Evolutionary conservation across 2,329 filamentous ascomycete genomes (phyloP), one percentile per base, ranked within the genome.

Genomic region (Trichoderma sp.): DNA sequence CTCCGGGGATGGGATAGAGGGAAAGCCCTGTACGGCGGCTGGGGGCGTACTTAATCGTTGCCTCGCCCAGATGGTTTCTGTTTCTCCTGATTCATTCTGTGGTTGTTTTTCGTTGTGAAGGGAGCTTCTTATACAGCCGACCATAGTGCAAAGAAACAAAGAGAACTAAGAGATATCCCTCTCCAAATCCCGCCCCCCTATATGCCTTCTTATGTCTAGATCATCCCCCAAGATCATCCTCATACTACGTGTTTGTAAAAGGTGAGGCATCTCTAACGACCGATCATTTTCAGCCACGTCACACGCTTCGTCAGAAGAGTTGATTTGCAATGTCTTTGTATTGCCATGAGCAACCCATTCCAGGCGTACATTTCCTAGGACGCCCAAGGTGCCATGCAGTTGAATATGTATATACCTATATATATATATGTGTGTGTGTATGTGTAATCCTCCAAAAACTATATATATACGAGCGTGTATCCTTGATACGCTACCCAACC

Each of bases 1-100:
- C 10, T 39, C 14, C 12, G 44, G 48, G 67, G 74, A 58, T 66
- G 44, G 48, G 67, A 74, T 78, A 80, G 89, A 92, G 93, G 93
- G 94, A 98, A 97, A 93, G 94, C 94, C 94, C 93, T 97, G 93
- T 95, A 88, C 84, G 88, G 86, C 84, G 86, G 86, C 85, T 86
- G 89, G 90, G 30, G 88, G 82, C 90, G 87, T 87, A 92, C 92
- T 94, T 96, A 78, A 94, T 83, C 89, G 92, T 93, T 89, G 85
- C 89, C 88, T 90, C 85, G 82, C 84, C 79, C 73, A 71, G 69
- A 69, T 64, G 68, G 68, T 69, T 2, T 24, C 21, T 34, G 10
- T 66, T 69, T 71, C 41, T 47, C 21, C 21, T 43, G 57, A 39
- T 39, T 39, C 34, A 10, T 39, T 12, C 14, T 39, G 34, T 10